phyloP scores from a whole-genome alignment of 2,329 filamentous ascomycete genomes.

The Arthroderma sp. region DNA sequence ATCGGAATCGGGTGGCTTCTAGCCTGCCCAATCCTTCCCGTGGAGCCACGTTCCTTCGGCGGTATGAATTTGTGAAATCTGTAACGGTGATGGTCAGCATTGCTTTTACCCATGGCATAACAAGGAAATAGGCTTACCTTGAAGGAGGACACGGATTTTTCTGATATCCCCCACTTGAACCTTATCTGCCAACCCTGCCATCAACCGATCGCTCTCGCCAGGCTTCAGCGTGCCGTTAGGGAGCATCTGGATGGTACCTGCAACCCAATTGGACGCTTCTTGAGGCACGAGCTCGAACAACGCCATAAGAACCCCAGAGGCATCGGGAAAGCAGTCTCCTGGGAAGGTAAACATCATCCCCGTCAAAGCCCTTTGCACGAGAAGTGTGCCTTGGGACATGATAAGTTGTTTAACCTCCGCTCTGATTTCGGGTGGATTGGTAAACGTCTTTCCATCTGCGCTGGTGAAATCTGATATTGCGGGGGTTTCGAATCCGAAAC shows the following conservation, averaged over 20 bases:
- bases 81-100: background rate
- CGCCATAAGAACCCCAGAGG: slow-evolving; percentile 78
- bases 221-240: slow-evolving; percentile 69
- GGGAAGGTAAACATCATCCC: slow-evolving; percentile 99
- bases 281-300: slow-evolving; percentile 77
- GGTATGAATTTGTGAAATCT: slow-evolving; percentile 93
- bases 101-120: background rate
- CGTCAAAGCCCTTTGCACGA: slow-evolving; percentile 81
- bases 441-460: slow-evolving; percentile 44
- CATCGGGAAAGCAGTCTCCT: slow-evolving; percentile 86
- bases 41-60: slow-evolving; percentile 87
- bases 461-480: slow-evolving; percentile 44
- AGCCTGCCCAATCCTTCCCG: slow-evolving; percentile 78
- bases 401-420: slow-evolving; percentile 61
- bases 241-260: slow-evolving; percentile 68
- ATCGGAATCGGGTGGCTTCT: slow-evolving; percentile 78
- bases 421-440: slow-evolving; percentile 57
- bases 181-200: slow-evolving; percentile 67
- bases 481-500: slow-evolving; percentile 66
- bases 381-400: slow-evolving; percentile 53
- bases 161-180: slow-evolving; percentile 56
- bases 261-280: slow-evolving; percentile 69
- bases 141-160: slow-evolving; percentile 71
- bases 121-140: slow-evolving; percentile 32
- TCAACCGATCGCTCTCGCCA: slow-evolving; percentile 65